Conservation (phyloP, 2,329 filamentous ascomycete species). For the Knufia petricola region DNA sequence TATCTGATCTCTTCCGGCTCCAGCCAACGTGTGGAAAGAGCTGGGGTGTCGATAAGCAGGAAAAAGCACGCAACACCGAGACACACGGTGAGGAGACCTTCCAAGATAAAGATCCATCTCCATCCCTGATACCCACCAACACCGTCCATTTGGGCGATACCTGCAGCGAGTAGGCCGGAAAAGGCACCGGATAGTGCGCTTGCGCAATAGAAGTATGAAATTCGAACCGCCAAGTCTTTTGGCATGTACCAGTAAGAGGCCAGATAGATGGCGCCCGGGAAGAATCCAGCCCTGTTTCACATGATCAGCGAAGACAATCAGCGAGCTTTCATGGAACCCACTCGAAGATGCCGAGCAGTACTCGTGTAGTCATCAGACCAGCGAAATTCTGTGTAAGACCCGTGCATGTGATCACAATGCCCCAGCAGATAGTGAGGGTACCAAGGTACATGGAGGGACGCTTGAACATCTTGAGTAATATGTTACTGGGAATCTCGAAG, state of each 20-base stretch:
- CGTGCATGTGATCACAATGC: slow-evolving; percentile 42
- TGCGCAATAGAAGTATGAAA: slow-evolving; percentile 37
- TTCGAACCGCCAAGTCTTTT: slow-evolving; percentile 32
- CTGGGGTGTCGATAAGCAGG: slow-evolving; percentile 1
- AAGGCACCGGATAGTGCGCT: slow-evolving; percentile 43
- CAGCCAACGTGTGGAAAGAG: slow-evolving; percentile 10
- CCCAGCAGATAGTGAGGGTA: slow-evolving; percentile 32
- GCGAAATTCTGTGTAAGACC: slow-evolving; percentile 37
- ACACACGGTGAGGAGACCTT: slow-evolving; percentile 16
- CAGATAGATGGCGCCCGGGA: slow-evolving; percentile 35
- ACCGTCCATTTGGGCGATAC: slow-evolving; percentile 43
- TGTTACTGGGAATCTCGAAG: slow-evolving; percentile 51
- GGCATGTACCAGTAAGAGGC: slow-evolving; percentile 38
- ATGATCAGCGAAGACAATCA: slow-evolving; percentile 34
- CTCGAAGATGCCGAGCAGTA: slow-evolving; percentile 36
- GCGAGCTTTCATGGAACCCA: slow-evolving; percentile 4
- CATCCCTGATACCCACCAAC: slow-evolving; percentile 37
- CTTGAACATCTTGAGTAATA: slow-evolving; percentile 44
- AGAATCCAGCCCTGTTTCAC: slow-evolving; percentile 33
- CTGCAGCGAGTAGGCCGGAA: slow-evolving; percentile 42
- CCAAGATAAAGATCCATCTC: slow-evolving; percentile 17
- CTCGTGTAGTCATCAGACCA: slow-evolving; percentile 37
- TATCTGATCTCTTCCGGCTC: slow-evolving; percentile 10
- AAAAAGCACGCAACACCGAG: slow-evolving; percentile 7
- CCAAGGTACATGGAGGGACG: slow-evolving; percentile 10